Evolutionary conservation across 345 rosid genomes (phyloP), one percentile per base, ranked within the genome.

Genomic region (Eucalyptus paniculata): DNA sequence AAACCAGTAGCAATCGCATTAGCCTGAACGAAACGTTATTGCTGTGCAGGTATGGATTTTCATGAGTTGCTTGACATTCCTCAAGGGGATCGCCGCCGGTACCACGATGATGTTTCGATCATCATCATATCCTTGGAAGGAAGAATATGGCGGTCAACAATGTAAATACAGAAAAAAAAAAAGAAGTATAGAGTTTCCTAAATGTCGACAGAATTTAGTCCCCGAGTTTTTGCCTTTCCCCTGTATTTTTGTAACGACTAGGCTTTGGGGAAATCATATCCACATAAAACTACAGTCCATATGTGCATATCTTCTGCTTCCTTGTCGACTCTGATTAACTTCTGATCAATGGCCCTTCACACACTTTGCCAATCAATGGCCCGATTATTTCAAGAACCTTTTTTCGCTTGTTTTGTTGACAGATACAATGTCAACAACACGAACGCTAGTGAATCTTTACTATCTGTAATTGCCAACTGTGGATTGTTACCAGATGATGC

Each of bases 51-150:
- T 54, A 93, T 98, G 91, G 98, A 98, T 77, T 96, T 98, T 88
- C 96, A 98, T 87, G 99, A 96, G 86, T 89, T 98, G 92, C 92
- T 98, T 24, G 98, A 95, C 50, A 98, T 98, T 72, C 98, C 99
- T 40, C 98, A 96, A 92, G 99, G 99, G 54, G 96, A 97, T 47
- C 95, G 99, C 24, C 92, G 99, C 19, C 91, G 91, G 92, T 98
- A 98, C 93, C 99, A 98, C 42, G 99, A 98, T 60, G 99, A 98
- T 87, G 96, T 98, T 58, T 96, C 98, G 3, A 95, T 96, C 37
- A 97, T 98, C 60, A 93, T 98, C 45, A 93, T 98, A 86, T 98
- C 99, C 82, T 93, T 98, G 49, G 97, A 96, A 90, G 99, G 99
- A 87, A 95, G 98, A 89, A 98, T 97, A 87, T 98, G 99, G 99